phyloP scores from a whole-genome alignment of 768 basidiomycete genomes.

The Cyathus striatus region DNA sequence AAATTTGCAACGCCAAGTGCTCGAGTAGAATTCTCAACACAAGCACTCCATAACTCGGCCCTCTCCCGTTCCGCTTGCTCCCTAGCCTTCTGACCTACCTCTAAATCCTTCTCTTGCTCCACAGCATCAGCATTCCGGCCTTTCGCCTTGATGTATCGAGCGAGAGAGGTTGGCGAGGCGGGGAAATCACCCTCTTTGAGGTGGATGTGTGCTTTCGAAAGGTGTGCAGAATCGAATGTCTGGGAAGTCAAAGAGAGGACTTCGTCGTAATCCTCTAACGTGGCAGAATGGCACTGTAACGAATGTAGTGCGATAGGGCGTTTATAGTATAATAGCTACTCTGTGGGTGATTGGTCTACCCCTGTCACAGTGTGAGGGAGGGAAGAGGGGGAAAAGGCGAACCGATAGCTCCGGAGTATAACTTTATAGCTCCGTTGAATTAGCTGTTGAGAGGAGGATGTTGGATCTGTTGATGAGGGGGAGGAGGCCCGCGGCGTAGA shows the following conservation, averaged over 20 bases:
- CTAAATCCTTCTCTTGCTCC: conserved; percentile 54
- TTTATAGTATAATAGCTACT: conserved; percentile 88
- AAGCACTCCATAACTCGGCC: conserved; percentile 73
- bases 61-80: conserved; percentile 63
- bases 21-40: conserved; percentile 68
- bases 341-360: conserved; percentile 75
- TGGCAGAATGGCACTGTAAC: conserved; percentile 61
- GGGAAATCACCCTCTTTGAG: conserved; percentile 76
- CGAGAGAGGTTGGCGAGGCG: conserved; percentile 54
- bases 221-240: conserved; percentile 74
- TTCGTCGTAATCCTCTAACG: conserved; percentile 82
- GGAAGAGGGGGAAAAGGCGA: background rate
- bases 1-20: conserved; percentile 73
- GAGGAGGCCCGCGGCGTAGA: too few relatives aligned
- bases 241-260: conserved; percentile 71
- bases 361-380: conserved; percentile 3
- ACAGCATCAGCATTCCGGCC: conserved; percentile 43
- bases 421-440: conserved; percentile 74
- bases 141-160: conserved; percentile 50
- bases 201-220: conserved; percentile 85
- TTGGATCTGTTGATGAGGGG: conserved; percentile 74
- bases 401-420: conserved; percentile 82
- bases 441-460: conserved; percentile 62
- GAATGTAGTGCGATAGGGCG: conserved; percentile 89
- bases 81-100: conserved; percentile 52